These are phyloP conservation scores for Exophiala dermatitidis DNA, from an alignment of 2,329 filamentous ascomycete species.

Conservation along the genomic window DNA sequence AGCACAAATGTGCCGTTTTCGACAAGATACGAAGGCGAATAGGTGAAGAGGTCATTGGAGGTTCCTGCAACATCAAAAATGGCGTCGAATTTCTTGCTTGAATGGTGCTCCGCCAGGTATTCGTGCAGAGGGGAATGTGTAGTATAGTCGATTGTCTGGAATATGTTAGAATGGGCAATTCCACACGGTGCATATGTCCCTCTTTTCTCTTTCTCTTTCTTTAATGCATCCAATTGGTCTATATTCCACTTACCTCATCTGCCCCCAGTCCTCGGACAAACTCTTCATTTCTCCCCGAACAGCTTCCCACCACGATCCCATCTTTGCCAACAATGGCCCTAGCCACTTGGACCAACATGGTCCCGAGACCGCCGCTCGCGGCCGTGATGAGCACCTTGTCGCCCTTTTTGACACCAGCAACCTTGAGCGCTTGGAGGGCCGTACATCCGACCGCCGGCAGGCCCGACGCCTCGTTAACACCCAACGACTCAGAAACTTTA, in stretches of 20 bases:
- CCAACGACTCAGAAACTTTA: background rate
- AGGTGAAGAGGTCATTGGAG: slow-evolving; percentile 3
- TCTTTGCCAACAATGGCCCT: slow-evolving; percentile 4
- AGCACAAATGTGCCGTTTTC: slow-evolving; percentile 3
- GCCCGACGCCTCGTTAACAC: slow-evolving; percentile 5
- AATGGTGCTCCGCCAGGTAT: slow-evolving; percentile 10
- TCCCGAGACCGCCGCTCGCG: slow-evolving; percentile 7
- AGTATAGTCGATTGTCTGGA: slow-evolving; percentile 12
- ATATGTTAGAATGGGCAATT: background rate
- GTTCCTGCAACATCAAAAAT: slow-evolving; percentile 11
- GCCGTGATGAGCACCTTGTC: slow-evolving; percentile 9
- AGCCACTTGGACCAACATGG: slow-evolving; percentile 6
- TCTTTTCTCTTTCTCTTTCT: too few relatives aligned
- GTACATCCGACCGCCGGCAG: slow-evolving; percentile 4
- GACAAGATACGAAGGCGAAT: slow-evolving; percentile 7
- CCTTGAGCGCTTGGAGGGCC: background rate
- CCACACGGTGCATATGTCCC: too few relatives aligned
- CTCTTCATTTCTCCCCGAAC: slow-evolving; percentile 1
- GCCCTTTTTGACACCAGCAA: background rate
- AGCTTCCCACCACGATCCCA: slow-evolving; percentile 8
- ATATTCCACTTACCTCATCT: slow-evolving; percentile 9
- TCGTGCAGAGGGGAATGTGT: slow-evolving; percentile 2
- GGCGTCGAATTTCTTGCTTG: slow-evolving; percentile 2
- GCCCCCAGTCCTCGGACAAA: slow-evolving; percentile 5
- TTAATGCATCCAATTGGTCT: too few relatives aligned